Conservation (phyloP, 2,329 filamentous ascomycete species). For the Fusarium musae region DNA sequence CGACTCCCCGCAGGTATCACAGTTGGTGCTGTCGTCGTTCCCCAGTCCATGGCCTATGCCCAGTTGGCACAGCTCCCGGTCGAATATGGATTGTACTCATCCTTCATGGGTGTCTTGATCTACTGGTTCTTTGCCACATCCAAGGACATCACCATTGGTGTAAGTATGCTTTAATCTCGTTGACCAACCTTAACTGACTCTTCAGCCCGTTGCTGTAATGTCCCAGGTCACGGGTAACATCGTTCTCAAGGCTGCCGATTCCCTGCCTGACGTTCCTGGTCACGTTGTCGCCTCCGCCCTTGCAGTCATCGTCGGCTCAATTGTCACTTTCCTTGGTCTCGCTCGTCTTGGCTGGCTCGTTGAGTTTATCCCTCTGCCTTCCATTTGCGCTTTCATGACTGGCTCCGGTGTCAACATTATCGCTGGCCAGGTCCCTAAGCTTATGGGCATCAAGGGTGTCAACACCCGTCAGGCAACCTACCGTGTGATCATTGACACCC, state of each 20-base stretch:
- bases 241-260: constrained; percentile 53
- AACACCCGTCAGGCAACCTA: constrained; percentile 62
- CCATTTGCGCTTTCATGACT: constrained; percentile 66
- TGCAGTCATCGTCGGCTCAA: constrained; percentile 59
- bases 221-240: constrained; percentile 63
- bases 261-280: constrained; percentile 52
- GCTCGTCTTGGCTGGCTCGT: constrained; percentile 64
- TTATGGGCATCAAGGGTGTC: constrained; percentile 62
- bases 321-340: constrained; percentile 62
- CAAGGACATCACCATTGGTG: constrained; percentile 88
- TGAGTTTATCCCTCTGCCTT: constrained; percentile 64
- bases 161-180: constrained; percentile 55
- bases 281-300: constrained; percentile 60
- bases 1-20: constrained; percentile 50
- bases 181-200: constrained; percentile 27
- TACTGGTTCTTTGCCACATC: constrained; percentile 99
- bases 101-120: constrained; percentile 93
- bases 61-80: constrained; percentile 59
- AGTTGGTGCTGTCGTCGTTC: constrained; percentile 65
- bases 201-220: constrained; percentile 65
- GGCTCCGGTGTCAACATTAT: constrained; percentile 63
- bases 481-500: constrained; percentile 61
- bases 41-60: constrained; percentile 66
- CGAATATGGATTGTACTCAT: constrained; percentile 71
- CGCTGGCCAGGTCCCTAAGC: constrained; percentile 60